Percentiles rank a stretch among this genome's conserved stretches.
Evolutionary conservation across 306 rosid genomes (phyloP).

Genomic region (Bauhinia variegata): DNA sequence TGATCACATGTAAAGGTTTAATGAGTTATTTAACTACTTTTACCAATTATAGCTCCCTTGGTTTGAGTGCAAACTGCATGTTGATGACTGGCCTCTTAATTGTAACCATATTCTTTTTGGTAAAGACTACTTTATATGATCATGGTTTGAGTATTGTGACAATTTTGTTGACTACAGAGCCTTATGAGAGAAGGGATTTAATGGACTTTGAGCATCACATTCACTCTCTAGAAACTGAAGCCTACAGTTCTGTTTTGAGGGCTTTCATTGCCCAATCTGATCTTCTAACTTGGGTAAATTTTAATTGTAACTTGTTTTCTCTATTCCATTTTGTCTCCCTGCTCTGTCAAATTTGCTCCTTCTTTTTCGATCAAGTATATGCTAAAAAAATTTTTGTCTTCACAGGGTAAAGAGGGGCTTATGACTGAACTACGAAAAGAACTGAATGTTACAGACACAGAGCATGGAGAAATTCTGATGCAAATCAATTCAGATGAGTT

Average conservation of each 20-base stretch:
- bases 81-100: constrained; percentile 30
- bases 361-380: not conserved
- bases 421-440: constrained; percentile 55
- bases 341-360: constrained; percentile 10
- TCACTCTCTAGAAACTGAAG: constrained; percentile 46
- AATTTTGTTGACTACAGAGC: constrained; percentile 38
- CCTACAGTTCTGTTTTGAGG: constrained; percentile 47
- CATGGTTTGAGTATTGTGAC: constrained; percentile 3
- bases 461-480: constrained; percentile 44
- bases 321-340: constrained; percentile 13
- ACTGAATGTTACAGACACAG: constrained; percentile 46
- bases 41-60: not conserved
- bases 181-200: constrained; percentile 33
- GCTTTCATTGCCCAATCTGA: constrained; percentile 55
- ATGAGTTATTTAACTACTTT: not conserved
- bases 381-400: constrained; percentile 15
- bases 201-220: constrained; percentile 39
- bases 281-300: constrained; percentile 50
- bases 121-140: constrained; percentile 3
- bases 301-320: constrained; percentile 13
- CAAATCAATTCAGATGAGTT: constrained; percentile 40
- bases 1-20: no score
- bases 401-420: constrained; percentile 50
- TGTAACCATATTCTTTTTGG: not conserved
- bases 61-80: constrained; percentile 7